These are phyloP conservation scores for Austroboletus eburneus DNA, from an alignment of 768 basidiomycete species.

Conservation along the genomic window DNA sequence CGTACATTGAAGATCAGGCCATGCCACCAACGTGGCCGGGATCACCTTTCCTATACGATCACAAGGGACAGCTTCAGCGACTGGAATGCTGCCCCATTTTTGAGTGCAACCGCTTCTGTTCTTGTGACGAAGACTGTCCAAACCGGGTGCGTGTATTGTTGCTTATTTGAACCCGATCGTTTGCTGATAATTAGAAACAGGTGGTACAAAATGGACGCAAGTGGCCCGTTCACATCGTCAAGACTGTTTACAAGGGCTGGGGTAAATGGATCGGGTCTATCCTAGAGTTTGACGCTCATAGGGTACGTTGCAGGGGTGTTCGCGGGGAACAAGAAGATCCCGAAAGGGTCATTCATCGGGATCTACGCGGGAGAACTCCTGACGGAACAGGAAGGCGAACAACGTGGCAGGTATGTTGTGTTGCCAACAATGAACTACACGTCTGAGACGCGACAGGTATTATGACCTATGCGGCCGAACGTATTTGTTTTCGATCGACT, in stretches of 20 bases:
- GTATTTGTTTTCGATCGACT: constrained; percentile 82
- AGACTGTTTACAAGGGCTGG: constrained; percentile 82
- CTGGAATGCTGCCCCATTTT: constrained; percentile 64
- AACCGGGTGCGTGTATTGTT: constrained; percentile 55
- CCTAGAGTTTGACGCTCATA: not conserved
- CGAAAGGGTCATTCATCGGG: constrained; percentile 68
- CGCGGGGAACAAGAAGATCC: constrained; percentile 59
- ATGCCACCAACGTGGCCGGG: constrained; percentile 34
- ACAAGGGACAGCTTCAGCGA: constrained; percentile 48
- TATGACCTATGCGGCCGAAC: constrained; percentile 73
- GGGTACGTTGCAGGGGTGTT: constrained; percentile 55
- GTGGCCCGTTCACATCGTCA: constrained; percentile 55
- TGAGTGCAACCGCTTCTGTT: constrained; percentile 82
- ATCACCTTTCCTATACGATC: constrained; percentile 68
- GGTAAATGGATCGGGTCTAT: constrained; percentile 42
- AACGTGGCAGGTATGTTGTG: constrained; percentile 58
- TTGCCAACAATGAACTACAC: not conserved
- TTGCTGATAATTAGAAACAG: constrained; percentile 33
- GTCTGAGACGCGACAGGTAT: constrained; percentile 37
- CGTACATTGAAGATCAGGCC: constrained; percentile 15
- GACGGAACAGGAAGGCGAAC: constrained; percentile 60
- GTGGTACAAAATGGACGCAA: constrained; percentile 81
- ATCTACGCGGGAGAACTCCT: constrained; percentile 84
- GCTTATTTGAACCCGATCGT: not conserved
- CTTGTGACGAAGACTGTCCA: constrained; percentile 74